Evolutionary conservation across 176 grass and related monocot genomes (phyloP).

Genomic region (Aegilops bicornis): DNA sequence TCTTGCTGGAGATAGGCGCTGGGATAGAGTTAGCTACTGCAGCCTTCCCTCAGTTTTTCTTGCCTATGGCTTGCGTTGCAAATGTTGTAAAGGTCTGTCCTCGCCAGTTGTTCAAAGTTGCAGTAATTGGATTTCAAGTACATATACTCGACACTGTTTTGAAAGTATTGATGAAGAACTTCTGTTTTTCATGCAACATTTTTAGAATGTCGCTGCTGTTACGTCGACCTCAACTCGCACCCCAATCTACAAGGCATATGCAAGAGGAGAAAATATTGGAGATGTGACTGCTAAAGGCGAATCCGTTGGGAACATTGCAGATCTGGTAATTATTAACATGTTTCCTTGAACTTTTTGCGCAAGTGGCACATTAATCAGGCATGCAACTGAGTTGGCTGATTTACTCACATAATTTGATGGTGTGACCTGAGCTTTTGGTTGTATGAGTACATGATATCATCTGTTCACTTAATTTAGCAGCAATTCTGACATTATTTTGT

Average conservation of each 20-base stretch:
- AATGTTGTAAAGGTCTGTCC: conserved; percentile 86
- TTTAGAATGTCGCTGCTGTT: conserved; percentile 86
- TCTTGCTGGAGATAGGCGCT: conserved; percentile 95
- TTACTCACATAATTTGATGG: neutral
- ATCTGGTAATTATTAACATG: conserved; percentile 71
- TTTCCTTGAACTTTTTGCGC: conserved; percentile 5
- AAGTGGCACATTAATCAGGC: neutral
- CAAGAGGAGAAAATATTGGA: conserved; percentile 97
- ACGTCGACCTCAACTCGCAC: conserved; percentile 96
- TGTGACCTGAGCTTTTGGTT: neutral
- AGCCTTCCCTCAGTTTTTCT: conserved; percentile 92
- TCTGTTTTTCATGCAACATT: conserved; percentile 1
- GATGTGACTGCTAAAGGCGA: conserved; percentile 99
- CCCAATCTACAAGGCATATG: conserved; percentile 98
- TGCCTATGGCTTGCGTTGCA: conserved; percentile 92
- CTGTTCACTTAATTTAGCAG: conserved; percentile 15
- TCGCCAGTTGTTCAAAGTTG: neutral
- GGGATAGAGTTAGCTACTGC: conserved; percentile 91
- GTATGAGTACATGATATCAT: neutral
- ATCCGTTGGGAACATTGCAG: conserved; percentile 94
- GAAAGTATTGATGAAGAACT: conserved; percentile 11
- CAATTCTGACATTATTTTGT: conserved; percentile 28
- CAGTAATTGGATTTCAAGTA: neutral
- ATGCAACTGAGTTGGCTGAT: neutral
- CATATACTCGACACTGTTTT: neutral